Evolutionary conservation across 176 grass and related monocot genomes (phyloP).

Genomic region (Typha latifolia): DNA sequence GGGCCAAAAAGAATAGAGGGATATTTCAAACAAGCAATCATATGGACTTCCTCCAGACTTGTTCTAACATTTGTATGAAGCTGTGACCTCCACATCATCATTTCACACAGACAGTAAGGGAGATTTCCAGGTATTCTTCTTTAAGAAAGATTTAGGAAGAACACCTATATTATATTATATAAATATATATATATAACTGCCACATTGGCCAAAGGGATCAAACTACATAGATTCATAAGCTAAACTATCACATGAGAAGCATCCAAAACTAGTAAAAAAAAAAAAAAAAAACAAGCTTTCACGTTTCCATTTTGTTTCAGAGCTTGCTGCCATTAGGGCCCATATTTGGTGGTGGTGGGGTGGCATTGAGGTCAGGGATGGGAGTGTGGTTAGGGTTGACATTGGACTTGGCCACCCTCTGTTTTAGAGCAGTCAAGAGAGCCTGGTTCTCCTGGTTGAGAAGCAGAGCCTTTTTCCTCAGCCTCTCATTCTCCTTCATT

Average conservation of each 20-base stretch:
- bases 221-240: neutral
- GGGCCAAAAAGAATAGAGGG: too few species aligned
- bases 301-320: slow-evolving; percentile 27
- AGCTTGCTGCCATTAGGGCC: slow-evolving; percentile 14
- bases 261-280: slow-evolving; percentile 4
- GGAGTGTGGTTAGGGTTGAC: neutral
- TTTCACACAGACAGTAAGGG: too few species aligned
- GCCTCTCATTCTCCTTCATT: slow-evolving; percentile 78
- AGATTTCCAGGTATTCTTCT: too few species aligned
- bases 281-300: neutral
- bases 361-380: slow-evolving; percentile 57
- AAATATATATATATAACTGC: neutral
- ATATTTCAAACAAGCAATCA: too few species aligned
- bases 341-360: slow-evolving; percentile 23
- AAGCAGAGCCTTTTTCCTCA: slow-evolving; percentile 73
- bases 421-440: slow-evolving; percentile 63
- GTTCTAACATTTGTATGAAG: too few species aligned
- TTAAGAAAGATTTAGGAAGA: too few species aligned
- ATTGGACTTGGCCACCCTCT: slow-evolving; percentile 42
- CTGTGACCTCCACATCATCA: too few species aligned
- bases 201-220: neutral
- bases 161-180: too few species aligned
- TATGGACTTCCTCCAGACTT: too few species aligned
- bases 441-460: slow-evolving; percentile 75
- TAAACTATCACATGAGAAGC: neutral